A percentile compares a stretch with the other conserved stretches of the same genome.
Conservation (phyloP, 208 protist genomes). For the Herpetomonas tarakana region DNA sequence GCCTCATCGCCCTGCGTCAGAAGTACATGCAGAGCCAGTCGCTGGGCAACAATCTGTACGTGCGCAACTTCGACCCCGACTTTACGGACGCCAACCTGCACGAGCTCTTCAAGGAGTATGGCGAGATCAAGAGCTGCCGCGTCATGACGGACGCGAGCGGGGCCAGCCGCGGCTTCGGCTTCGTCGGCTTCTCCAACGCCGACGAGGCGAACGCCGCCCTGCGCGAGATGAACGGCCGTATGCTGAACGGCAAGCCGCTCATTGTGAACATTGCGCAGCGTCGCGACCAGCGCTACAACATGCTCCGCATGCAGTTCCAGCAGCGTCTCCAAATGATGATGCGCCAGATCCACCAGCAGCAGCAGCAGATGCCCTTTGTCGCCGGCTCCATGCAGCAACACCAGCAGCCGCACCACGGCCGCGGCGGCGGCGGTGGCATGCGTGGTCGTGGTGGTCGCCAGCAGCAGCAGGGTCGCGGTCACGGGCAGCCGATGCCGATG, state of each 20-base stretch:
- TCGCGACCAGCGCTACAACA: slow-evolving; percentile 94
- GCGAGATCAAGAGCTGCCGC: slow-evolving; percentile 98
- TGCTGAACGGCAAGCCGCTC: slow-evolving; percentile 96
- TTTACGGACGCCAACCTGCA: slow-evolving; percentile 97
- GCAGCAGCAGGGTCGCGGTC: slow-evolving; percentile 27
- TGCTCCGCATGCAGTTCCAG: slow-evolving; percentile 95
- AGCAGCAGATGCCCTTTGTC: slow-evolving; percentile 38
- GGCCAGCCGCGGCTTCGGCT: slow-evolving; percentile 97
- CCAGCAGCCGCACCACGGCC: slow-evolving; percentile 15
- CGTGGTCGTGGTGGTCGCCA: slow-evolving; percentile 28
- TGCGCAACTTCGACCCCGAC: slow-evolving; percentile 97
- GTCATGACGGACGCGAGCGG: slow-evolving; percentile 92
- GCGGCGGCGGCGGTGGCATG: slow-evolving; percentile 15
- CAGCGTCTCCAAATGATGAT: slow-evolving; percentile 89
- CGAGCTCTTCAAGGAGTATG: slow-evolving; percentile 98
- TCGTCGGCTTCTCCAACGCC: slow-evolving; percentile 98
- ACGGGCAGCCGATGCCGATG: slow-evolving; percentile 36
- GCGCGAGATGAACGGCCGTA: slow-evolving; percentile 97
- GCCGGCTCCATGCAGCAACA: slow-evolving; percentile 27
- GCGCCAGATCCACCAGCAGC: slow-evolving; percentile 58
- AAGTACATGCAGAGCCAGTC: slow-evolving; percentile 91
- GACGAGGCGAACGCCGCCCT: slow-evolving; percentile 98
- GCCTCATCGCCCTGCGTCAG: slow-evolving; percentile 84
- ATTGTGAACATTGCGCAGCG: slow-evolving; percentile 98
- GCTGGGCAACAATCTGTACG: slow-evolving; percentile 98